Evolutionary conservation across 148 eudicot genomes (phyloP), one percentile per base, ranked within the genome.

Genomic region (Selenicereus undatus): DNA sequence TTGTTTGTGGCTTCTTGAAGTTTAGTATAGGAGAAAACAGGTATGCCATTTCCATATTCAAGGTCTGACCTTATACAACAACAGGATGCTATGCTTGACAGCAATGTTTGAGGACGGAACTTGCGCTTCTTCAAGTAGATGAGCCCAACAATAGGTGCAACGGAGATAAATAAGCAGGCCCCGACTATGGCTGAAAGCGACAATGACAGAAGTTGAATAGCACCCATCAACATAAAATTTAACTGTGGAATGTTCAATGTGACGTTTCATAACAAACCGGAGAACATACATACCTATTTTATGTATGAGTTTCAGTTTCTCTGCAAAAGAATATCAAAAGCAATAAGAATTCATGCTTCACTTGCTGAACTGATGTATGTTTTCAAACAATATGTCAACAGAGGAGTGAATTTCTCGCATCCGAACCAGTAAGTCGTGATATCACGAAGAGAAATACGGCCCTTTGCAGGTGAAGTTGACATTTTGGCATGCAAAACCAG

Each of bases 1-100:
- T 81, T 52, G 66, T 76, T 76, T 58, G 83, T 81, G 24, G 83
- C 83, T 56, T 81, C 79, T 32, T 76, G 75, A 51, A 81, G 83
- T 51, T 81, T 76, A 35, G 21, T 36, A 24, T 76, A 81, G 64
- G 70, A 52, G 77, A 81, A 81, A 74, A 81, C 76, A 1, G 83
- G 76, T 36, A 81, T 36, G 45, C 80, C 79, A 20, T 16, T 69
- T 52, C 76, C 68, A 69, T 4, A 32, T 82, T 83, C 78, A 35
- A 79, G 24, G 62, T 83, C 78, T 45, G 78, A 39, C 52, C 17
- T 50, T 18, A 22, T 68, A 65, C 9, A 76, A 75, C 29, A 29
- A 35, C 9, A 24, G 29, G 77, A 42, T 36, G 54, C 35, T 21
- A 5, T 75, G 27, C 68, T 79, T 54, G 82, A 79, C 62, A 74